These are phyloP conservation scores for Saccharum hybrid DNA, from an alignment of 202 grass and related monocot species.

Conservation along the genomic window DNA sequence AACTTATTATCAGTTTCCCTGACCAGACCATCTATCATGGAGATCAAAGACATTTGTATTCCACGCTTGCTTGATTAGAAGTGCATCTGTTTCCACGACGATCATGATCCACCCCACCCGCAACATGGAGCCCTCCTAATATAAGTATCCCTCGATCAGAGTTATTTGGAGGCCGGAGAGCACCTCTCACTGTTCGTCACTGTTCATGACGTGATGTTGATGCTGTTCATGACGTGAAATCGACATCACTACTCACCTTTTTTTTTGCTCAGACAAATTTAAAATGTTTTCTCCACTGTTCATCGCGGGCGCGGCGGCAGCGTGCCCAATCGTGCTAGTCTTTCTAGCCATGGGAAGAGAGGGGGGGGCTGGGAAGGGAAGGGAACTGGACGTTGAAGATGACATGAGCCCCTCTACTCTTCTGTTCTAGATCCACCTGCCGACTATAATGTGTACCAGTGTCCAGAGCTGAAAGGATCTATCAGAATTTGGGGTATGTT, in stretches of 20 bases:
- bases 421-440: too few species aligned
- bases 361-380: background rate
- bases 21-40: background rate
- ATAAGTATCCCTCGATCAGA: too few species aligned
- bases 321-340: background rate
- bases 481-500: background rate
- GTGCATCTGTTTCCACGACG: background rate
- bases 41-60: background rate
- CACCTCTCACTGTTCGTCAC: too few species aligned
- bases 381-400: background rate
- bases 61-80: background rate
- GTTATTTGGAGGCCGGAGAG: too few species aligned
- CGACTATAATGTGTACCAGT: background rate
- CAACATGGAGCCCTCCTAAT: background rate
- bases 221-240: too few species aligned
- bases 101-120: background rate
- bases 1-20: constrained; percentile 4
- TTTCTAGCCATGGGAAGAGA: background rate
- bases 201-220: too few species aligned
- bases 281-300: too few species aligned
- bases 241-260: too few species aligned
- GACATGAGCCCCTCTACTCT: background rate
- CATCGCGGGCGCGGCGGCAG: too few species aligned
- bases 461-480: background rate
- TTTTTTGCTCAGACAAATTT: too few species aligned